Base-by-base conservation (phyloP, 2,329 filamentous ascomycete genomes). In the Ciborinia camelliae region DNA sequence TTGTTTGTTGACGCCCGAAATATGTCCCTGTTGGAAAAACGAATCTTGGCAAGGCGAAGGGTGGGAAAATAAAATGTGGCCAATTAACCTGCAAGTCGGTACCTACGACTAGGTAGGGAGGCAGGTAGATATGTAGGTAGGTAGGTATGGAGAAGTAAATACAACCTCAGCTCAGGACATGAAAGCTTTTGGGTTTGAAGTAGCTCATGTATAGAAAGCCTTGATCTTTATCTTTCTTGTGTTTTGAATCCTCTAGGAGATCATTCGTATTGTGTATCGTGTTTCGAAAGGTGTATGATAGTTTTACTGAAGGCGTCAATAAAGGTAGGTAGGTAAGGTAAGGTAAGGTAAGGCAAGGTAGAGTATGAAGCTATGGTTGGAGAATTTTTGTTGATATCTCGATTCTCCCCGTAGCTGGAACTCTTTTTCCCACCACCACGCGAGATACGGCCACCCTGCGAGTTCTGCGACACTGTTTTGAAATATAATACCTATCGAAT, bases 211-310 rank as follows among this genome's bases (percentile, higher is more conserved):
- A 53, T 53, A 32, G 32, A 53, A 39, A 53, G 51, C 7, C n/a
- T 10, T 51, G 2, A 28, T 48, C 23, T 55, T n/a, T 30, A 14
- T 55, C 53, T 43, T 45, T 23, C 26, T 20, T 23, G 39, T 45
- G 54, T 57, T 32, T 57, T 10, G 45, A 54, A 23, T 23, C 14
- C 4, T 9, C n/a, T 28, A 23, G 20, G 28, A 9, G 55, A 67
- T 67, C 64, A 65, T 62, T 70, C 67, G 65, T 66, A 47, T 53
- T 63, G 60, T 54, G 65, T 66, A 47, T 53, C 62, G 60, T 54
- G 67, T 66, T 66, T 69, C 64, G 66, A 68, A 66, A 66, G 43
- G 26, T 47, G 54, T 41, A 28, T 37, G 7, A 7, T 26, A 23
- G n/a, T 18, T 9, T 26, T n/a, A 41, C 28, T 41, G 35, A 39